These are phyloP conservation scores for Barnettozyma californica DNA, from an alignment of 805 yeast species.

Conservation along the genomic window DNA sequence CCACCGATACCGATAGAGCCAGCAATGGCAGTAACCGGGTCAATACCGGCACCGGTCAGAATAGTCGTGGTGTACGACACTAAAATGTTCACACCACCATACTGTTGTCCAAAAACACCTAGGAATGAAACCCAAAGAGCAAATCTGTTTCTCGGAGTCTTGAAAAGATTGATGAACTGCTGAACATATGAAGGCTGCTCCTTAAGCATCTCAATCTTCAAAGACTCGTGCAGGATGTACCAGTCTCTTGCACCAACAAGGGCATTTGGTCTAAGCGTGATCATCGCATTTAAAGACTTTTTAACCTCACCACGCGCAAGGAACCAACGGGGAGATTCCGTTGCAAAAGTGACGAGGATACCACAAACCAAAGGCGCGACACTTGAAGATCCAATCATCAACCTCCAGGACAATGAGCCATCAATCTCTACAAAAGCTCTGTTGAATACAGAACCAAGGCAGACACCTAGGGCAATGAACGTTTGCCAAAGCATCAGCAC, in stretches of 20 bases:
- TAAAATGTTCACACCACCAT: constrained; percentile 49
- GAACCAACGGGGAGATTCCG: constrained; percentile 70
- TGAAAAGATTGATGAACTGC: constrained; percentile 38
- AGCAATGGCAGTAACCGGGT: constrained; percentile 38
- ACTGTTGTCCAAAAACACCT: constrained; percentile 49
- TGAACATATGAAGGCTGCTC: constrained; percentile 29
- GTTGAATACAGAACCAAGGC: constrained; percentile 57
- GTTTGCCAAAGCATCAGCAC: constrained; percentile 70
- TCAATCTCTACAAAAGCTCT: constrained; percentile 48
- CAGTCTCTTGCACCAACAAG: constrained; percentile 47
- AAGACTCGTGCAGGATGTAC: constrained; percentile 50
- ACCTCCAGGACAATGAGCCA: constrained; percentile 53
- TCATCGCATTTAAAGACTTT: constrained; percentile 47
- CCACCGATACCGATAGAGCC: constrained; percentile 48
- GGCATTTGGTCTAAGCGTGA: constrained; percentile 36
- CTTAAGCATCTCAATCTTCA: constrained; percentile 37
- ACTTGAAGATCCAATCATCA: constrained; percentile 61
- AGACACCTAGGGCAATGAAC: constrained; percentile 70
- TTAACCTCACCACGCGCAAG: constrained; percentile 45
- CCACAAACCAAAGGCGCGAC: constrained; percentile 53
- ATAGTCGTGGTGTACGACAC: constrained; percentile 48
- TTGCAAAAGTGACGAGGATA: constrained; percentile 48
- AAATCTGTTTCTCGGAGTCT: constrained; percentile 43
- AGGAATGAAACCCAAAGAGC: constrained; percentile 46
- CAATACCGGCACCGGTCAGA: constrained; percentile 39